A percentile compares a stretch with the other conserved stretches of the same genome.
These are phyloP conservation scores for Pseudogymnoascus sp. DNA, from an alignment of 2,329 filamentous ascomycete species.

Conservation along the genomic window DNA sequence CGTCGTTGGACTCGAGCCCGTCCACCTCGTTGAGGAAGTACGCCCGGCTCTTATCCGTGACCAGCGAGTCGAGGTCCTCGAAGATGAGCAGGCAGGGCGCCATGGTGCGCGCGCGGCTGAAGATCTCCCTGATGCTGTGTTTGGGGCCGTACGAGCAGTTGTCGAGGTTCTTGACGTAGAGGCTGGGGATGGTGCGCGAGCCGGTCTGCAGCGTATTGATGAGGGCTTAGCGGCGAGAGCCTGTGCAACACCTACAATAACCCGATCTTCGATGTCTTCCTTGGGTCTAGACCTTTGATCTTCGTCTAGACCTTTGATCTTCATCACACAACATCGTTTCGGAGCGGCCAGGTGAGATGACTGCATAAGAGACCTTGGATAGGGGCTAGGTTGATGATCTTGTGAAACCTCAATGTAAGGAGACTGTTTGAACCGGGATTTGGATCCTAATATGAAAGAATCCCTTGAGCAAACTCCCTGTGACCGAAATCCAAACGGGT, in stretches of 20 bases:
- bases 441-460: not conserved
- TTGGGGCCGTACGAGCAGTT: constrained; percentile 46
- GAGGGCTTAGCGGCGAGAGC: constrained; percentile 40
- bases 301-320: not conserved
- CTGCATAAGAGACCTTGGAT: not conserved
- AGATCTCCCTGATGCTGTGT: constrained; percentile 41
- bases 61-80: constrained; percentile 62
- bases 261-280: not conserved
- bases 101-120: constrained; percentile 49
- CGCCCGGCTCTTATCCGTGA: constrained; percentile 49
- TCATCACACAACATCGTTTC: not conserved
- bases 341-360: not conserved
- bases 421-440: not conserved
- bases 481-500: not conserved
- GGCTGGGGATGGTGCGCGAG: constrained; percentile 43
- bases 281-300: not conserved
- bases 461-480: not conserved
- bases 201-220: constrained; percentile 52
- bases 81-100: constrained; percentile 64
- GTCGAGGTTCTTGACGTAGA: constrained; percentile 49
- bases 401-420: not conserved
- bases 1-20: constrained; percentile 59
- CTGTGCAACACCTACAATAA: not conserved
- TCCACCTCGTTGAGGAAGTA: constrained; percentile 70
- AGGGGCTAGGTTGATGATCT: not conserved